phyloP scores from a whole-genome alignment of 2,329 filamentous ascomycete genomes.

The Fusarium falciforme region DNA sequence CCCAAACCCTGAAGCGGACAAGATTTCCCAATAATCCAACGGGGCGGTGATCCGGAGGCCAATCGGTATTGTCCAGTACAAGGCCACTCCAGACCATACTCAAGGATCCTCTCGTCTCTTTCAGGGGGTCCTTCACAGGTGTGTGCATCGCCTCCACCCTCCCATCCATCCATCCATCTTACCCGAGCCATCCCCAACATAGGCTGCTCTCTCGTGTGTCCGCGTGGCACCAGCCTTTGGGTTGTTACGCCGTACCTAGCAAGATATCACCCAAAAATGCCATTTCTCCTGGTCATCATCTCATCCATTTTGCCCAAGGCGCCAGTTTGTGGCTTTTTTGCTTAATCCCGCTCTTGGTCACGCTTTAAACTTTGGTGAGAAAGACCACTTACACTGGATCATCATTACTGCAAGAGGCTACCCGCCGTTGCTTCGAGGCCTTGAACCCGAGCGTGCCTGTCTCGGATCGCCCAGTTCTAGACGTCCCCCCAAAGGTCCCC shows the following conservation, averaged over 20 bases:
- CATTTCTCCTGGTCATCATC: neutral
- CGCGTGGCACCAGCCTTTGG: conserved; percentile 34
- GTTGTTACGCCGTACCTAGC: neutral
- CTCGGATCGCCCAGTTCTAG: conserved; percentile 15
- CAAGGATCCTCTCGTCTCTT: conserved; percentile 18
- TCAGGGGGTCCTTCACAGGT: conserved; percentile 30
- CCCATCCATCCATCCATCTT: conserved; percentile 25
- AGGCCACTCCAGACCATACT: neutral
- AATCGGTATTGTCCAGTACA: conserved; percentile 8
- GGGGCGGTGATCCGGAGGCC: conserved; percentile 30
- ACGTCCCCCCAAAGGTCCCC: conserved; percentile 12
- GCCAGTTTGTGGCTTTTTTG: neutral
- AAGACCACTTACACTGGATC: neutral
- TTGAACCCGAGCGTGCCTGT: neutral
- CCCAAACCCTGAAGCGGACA: conserved; percentile 15
- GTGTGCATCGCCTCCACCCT: conserved; percentile 16
- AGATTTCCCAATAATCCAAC: conserved; percentile 24
- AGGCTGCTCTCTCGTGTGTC: conserved; percentile 27
- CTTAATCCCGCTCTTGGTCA: neutral
- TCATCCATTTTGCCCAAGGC: neutral
- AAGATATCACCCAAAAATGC: neutral
- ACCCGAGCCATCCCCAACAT: conserved; percentile 29
- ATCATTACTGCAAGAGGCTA: conserved; percentile 35
- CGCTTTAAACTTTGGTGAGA: neutral
- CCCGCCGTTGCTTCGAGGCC: conserved; percentile 34